These are phyloP conservation scores for Fusarium tricinctum DNA, from an alignment of 2,329 filamentous ascomycete genomes.

Conservation along the genomic window DNA sequence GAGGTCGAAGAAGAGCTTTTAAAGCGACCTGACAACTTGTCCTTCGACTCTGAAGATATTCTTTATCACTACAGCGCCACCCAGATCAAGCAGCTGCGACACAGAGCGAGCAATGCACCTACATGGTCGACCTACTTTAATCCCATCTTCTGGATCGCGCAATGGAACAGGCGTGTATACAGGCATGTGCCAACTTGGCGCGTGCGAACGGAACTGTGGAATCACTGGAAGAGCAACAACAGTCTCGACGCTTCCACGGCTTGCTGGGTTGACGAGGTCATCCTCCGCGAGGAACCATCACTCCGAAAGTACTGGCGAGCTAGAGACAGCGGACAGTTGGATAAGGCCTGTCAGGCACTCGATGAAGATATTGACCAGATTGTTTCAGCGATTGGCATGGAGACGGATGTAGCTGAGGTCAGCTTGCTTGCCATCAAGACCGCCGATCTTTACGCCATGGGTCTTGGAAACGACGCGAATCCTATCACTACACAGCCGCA, in stretches of 20 bases:
- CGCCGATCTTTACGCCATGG: slow-evolving; percentile 40
- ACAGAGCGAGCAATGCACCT: background rate
- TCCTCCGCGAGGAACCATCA: slow-evolving; percentile 35
- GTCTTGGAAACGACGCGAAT: slow-evolving; percentile 39
- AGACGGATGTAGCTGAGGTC: slow-evolving; percentile 37
- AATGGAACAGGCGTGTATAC: slow-evolving; percentile 33
- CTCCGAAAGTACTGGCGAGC: slow-evolving; percentile 34
- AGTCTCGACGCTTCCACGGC: slow-evolving; percentile 35
- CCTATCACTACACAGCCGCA: slow-evolving; percentile 34
- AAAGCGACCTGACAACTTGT: background rate
- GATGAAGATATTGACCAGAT: slow-evolving; percentile 38
- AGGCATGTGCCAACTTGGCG: slow-evolving; percentile 37
- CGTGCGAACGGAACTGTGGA: slow-evolving; percentile 39
- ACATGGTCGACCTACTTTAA: background rate
- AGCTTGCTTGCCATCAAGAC: slow-evolving; percentile 36
- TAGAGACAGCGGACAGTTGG: slow-evolving; percentile 25
- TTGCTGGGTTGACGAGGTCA: slow-evolving; percentile 39
- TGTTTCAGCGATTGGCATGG: slow-evolving; percentile 34
- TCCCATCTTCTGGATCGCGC: background rate
- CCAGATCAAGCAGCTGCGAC: background rate
- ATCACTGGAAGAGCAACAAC: slow-evolving; percentile 28
- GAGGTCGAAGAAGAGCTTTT: slow-evolving; percentile 1
- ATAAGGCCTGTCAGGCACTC: slow-evolving; percentile 12
- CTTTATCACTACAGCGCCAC: slow-evolving; percentile 2
- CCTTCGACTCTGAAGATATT: slow-evolving; percentile 5